These are phyloP conservation scores for Volvariella volvacea DNA, from an alignment of 1,284 basidiomycete species.

Conservation along the genomic window DNA sequence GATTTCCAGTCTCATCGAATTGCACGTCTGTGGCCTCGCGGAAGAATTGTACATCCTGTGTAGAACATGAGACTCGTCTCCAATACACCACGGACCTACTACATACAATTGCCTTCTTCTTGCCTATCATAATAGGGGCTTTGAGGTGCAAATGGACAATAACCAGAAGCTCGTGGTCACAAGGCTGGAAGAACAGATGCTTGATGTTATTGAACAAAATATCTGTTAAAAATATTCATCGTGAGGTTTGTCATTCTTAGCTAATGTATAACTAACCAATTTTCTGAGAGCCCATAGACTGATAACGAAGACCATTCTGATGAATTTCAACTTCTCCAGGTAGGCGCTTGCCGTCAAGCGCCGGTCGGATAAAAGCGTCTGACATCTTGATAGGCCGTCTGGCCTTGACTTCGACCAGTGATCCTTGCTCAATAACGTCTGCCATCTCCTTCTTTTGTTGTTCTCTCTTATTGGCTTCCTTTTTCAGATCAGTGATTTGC, in stretches of 20 bases:
- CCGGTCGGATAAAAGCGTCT: conserved; percentile 92
- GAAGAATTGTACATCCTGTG: conserved; percentile 94
- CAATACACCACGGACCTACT: conserved; percentile 1
- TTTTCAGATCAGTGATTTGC: conserved; percentile 94
- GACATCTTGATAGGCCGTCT: conserved; percentile 79
- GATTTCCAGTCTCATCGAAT: conserved; percentile 98
- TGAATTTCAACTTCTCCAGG: conserved; percentile 98
- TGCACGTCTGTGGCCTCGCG: conserved; percentile 97
- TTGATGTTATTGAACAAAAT: conserved; percentile 97
- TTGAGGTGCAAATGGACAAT: conserved; percentile 93
- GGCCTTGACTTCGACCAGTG: conserved; percentile 81
- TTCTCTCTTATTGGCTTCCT: conserved; percentile 94
- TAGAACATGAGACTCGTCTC: conserved; percentile 5
- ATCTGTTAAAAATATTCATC: conserved; percentile 40
- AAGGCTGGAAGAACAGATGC: conserved; percentile 98
- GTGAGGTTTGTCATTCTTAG: background rate
- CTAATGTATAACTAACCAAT: conserved; percentile 58
- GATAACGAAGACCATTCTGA: conserved; percentile 93
- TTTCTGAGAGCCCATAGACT: conserved; percentile 84
- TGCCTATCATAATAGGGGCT: conserved; percentile 97
- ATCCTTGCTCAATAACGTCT: conserved; percentile 94
- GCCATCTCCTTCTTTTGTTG: conserved; percentile 98
- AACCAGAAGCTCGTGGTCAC: conserved; percentile 93
- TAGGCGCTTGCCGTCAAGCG: conserved; percentile 86
- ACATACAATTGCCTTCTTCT: conserved; percentile 90